These are phyloP conservation scores for Alternaria consortialis DNA, from an alignment of 2,329 filamentous ascomycete species.

Conservation along the genomic window DNA sequence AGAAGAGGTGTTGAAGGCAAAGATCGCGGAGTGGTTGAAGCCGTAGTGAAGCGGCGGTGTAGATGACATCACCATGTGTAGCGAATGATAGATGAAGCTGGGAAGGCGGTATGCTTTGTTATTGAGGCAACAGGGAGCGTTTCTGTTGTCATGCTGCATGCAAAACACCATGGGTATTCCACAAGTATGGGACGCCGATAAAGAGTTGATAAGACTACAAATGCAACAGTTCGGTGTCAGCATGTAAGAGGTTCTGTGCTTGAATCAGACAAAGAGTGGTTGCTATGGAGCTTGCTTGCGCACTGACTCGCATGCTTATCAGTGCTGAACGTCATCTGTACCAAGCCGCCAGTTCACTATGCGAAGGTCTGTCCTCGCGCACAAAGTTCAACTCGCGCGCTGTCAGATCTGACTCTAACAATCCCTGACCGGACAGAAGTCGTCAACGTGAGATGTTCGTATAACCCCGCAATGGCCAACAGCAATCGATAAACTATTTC, in stretches of 20 bases:
- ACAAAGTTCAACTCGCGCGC: background rate
- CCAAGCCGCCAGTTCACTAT: background rate
- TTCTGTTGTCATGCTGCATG: background rate
- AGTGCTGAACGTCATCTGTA: background rate
- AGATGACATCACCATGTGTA: background rate
- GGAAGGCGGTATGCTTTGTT: background rate
- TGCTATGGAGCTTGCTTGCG: background rate
- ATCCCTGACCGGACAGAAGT: background rate
- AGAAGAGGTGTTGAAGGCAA: conserved; percentile 9
- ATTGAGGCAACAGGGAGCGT: background rate
- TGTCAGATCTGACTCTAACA: background rate
- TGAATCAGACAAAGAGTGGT: background rate
- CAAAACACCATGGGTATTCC: no score
- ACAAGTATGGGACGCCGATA: background rate
- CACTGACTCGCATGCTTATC: background rate
- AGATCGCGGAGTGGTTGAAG: conserved; percentile 7
- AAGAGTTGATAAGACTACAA: background rate
- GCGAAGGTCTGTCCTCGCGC: background rate
- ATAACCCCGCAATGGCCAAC: background rate
- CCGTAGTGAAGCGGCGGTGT: background rate
- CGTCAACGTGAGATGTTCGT: background rate
- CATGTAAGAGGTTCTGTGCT: background rate
- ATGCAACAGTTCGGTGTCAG: background rate
- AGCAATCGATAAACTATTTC: conserved; percentile 8
- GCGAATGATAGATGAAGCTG: background rate